Evolutionary conservation across 1,139 yeast species (phyloP), one percentile per base, ranked within the genome.

Genomic region (Suhomyces guaymorum): DNA sequence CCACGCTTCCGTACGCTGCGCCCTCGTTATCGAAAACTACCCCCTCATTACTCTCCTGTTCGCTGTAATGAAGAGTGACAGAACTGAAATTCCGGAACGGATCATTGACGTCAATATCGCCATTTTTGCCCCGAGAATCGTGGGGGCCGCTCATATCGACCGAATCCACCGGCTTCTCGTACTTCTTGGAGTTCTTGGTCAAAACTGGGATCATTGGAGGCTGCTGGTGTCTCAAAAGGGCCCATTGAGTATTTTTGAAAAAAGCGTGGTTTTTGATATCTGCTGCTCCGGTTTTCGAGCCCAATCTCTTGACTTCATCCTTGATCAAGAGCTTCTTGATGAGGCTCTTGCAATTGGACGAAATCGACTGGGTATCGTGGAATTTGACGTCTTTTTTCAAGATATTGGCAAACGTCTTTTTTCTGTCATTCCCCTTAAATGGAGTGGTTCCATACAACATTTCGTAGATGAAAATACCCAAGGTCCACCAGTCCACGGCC

Each of bases 401-500:
- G 36, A 92, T 80, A 49, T 88, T 88, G 27, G 94, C 82, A 61
- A 92, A 92, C 0, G 98, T 92, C 48, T 81, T 81, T 54, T 89
- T 89, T 31, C 97, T 74, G 47, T 82, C 88, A 29, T 78, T 70
- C 5, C 98, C 98, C 61, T 92, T 92, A 64, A 92, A 92, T 1
- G 98, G 98, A 0, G 98, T 92, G 7, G 89, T 85, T 2, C 97
- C 97, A 58, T 80, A 89, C 25, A 92, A 66, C 98, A 92, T 92
- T 55, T 92, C 98, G 57, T 80, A 92, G 16, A 89, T 70, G 50
- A 92, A 73, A 23, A 92, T 89, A 2, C 98, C 98, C 43, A 92
- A 67, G 0, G 98, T 92, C 98, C 98, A 92, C 98, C 98, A 92
- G 60, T 92, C 98, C 12, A 92, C 98, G 0, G 97, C 96, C 15